Conservation (phyloP, 2,329 filamentous ascomycete species). For the Cladobotryum protrusum region DNA sequence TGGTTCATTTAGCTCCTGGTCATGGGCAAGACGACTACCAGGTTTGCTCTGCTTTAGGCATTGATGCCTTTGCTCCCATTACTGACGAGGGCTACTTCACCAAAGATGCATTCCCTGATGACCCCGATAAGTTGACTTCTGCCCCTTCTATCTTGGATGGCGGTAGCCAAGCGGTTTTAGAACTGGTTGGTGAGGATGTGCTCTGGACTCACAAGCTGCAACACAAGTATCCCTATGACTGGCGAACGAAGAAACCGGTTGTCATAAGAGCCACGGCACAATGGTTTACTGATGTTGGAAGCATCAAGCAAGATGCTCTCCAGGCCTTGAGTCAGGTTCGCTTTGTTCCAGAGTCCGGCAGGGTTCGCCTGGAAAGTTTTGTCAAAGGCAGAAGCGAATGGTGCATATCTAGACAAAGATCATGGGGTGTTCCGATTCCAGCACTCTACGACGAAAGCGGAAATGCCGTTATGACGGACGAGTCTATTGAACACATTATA, state of each 20-base stretch:
- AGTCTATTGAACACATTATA: constrained; percentile 81
- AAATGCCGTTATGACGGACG: constrained; percentile 69
- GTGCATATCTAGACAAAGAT: constrained; percentile 94
- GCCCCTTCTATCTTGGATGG: constrained; percentile 67
- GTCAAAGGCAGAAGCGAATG: constrained; percentile 84
- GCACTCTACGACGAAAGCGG: constrained; percentile 71
- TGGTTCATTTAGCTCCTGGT: constrained; percentile 92
- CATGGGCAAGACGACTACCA: constrained; percentile 97
- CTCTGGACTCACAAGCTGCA: constrained; percentile 64
- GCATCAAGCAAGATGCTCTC: constrained; percentile 70
- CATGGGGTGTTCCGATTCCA: constrained; percentile 96
- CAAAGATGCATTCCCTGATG: constrained; percentile 64
- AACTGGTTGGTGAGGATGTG: constrained; percentile 60
- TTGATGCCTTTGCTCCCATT: constrained; percentile 75
- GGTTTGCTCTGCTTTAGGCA: constrained; percentile 62
- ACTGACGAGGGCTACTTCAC: constrained; percentile 79
- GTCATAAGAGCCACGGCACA: constrained; percentile 90
- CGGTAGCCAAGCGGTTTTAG: constrained; percentile 63
- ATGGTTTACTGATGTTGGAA: constrained; percentile 92
- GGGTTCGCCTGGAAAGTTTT: constrained; percentile 74
- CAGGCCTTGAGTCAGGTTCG: constrained; percentile 62
- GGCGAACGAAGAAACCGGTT: constrained; percentile 89
- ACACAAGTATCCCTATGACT: constrained; percentile 98
- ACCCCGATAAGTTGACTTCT: constrained; percentile 55
- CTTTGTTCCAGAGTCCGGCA: constrained; percentile 73